Conservation (phyloP, 805 yeast species). For the Candida tibetensis region DNA sequence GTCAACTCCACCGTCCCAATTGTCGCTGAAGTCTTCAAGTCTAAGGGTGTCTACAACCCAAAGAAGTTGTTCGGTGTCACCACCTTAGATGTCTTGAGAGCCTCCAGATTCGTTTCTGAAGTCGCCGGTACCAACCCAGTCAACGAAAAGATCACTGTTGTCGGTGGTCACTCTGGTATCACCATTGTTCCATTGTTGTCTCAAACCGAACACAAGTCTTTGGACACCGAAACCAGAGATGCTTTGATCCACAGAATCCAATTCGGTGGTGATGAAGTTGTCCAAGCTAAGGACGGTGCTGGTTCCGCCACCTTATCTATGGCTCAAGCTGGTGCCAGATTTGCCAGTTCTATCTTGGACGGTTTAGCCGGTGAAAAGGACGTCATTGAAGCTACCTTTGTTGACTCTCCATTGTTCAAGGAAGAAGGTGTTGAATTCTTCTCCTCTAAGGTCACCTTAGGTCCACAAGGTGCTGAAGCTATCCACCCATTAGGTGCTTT, state of each 20-base stretch:
- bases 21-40: slow-evolving; percentile 87
- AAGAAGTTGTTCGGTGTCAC: slow-evolving; percentile 93
- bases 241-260: slow-evolving; percentile 84
- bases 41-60: slow-evolving; percentile 85
- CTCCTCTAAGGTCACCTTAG: slow-evolving; percentile 91
- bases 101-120: slow-evolving; percentile 77
- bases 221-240: slow-evolving; percentile 62
- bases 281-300: slow-evolving; percentile 78
- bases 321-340: slow-evolving; percentile 86
- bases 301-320: slow-evolving; percentile 84
- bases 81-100: slow-evolving; percentile 87
- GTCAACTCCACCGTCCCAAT: slow-evolving; percentile 97
- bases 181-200: slow-evolving; percentile 93
- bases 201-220: slow-evolving; percentile 67
- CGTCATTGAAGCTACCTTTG: slow-evolving; percentile 65
- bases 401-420: slow-evolving; percentile 80
- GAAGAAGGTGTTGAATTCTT: slow-evolving; percentile 94
- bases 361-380: slow-evolving; percentile 65
- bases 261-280: slow-evolving; percentile 89
- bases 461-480: slow-evolving; percentile 83
- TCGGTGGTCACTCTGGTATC: slow-evolving; percentile 97
- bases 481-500: slow-evolving; percentile 76
- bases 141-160: slow-evolving; percentile 76
- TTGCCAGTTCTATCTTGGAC: slow-evolving; percentile 61
- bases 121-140: slow-evolving; percentile 71